These are phyloP conservation scores for Centrapalus pauciflorus DNA, from an alignment of 129 eudicot species.

Conservation along the genomic window DNA sequence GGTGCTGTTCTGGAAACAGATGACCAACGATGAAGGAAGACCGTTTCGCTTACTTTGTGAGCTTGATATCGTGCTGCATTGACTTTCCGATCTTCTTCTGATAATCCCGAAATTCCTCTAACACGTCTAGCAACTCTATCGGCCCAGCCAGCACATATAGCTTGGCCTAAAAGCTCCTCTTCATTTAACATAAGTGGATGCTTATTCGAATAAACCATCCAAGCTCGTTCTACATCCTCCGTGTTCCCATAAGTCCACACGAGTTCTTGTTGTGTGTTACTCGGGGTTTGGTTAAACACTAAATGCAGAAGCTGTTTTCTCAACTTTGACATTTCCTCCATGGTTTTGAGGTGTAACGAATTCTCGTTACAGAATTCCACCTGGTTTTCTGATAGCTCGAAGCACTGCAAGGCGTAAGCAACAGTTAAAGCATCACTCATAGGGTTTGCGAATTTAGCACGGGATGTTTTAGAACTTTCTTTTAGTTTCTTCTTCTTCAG, in stretches of 20 bases:
- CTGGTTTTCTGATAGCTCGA: conserved; percentile 50
- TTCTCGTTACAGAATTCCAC: conserved; percentile 53
- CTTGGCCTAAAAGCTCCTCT: conserved; percentile 77
- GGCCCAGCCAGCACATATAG: conserved; percentile 98
- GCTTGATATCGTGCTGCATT: conserved; percentile 66
- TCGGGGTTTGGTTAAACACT: conserved; percentile 45
- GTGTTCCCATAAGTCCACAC: conserved; percentile 57
- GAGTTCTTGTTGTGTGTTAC: conserved; percentile 38
- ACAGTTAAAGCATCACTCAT: conserved; percentile 77
- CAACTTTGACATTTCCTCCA: conserved; percentile 95
- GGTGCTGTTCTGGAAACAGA: conserved; percentile 60
- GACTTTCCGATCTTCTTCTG: conserved; percentile 59
- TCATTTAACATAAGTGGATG: conserved; percentile 49
- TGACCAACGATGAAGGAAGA: conserved; percentile 79
- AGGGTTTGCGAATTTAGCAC: conserved; percentile 56
- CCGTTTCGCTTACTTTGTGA: conserved; percentile 52
- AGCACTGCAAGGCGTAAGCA: conserved; percentile 78
- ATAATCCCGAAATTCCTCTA: conserved; percentile 26
- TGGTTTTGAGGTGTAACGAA: conserved; percentile 60
- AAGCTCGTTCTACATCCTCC: conserved; percentile 65
- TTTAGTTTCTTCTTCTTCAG: conserved; percentile 52
- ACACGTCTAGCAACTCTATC: conserved; percentile 76
- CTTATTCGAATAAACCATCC: conserved; percentile 56
- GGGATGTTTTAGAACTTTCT: conserved; percentile 46
- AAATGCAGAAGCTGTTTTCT: conserved; percentile 78